Conservation (phyloP, 2,329 filamentous ascomycete species). For the Polytolypa hystricis region DNA sequence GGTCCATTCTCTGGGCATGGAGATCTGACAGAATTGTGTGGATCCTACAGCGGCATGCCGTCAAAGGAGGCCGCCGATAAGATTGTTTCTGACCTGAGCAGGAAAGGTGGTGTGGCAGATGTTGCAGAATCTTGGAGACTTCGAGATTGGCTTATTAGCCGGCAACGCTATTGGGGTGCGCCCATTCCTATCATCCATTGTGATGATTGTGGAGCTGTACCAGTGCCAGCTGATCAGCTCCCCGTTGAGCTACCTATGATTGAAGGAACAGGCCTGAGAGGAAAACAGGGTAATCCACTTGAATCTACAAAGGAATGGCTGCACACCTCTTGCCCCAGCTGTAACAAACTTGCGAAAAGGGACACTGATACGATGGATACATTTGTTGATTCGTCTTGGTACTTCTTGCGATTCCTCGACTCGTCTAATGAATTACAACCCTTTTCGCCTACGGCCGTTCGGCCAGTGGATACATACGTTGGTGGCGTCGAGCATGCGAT, state of each 20-base stretch:
- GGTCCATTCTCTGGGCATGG: conserved; percentile 55
- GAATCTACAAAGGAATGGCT: conserved; percentile 62
- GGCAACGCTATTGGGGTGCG: conserved; percentile 86
- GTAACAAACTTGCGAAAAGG: conserved; percentile 56
- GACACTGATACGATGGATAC: conserved; percentile 96
- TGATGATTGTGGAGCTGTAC: conserved; percentile 60
- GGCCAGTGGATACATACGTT: conserved; percentile 80
- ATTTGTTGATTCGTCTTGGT: conserved; percentile 93
- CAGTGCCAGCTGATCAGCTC: conserved; percentile 64
- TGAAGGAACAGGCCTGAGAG: conserved; percentile 55
- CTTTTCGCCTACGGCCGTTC: conserved; percentile 46
- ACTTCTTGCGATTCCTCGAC: conserved; percentile 58
- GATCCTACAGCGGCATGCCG: conserved; percentile 51
- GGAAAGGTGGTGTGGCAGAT: conserved; percentile 46
- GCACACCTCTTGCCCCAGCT: conserved; percentile 61
- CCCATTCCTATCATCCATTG: conserved; percentile 87
- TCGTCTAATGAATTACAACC: conserved; percentile 51
- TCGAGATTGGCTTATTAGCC: conserved; percentile 80
- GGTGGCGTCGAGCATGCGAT: conserved; percentile 88
- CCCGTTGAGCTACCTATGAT: conserved; percentile 66
- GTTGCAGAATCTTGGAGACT: conserved; percentile 65
- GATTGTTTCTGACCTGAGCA: conserved; percentile 44
- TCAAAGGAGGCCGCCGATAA: conserved; percentile 52
- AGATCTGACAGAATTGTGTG: conserved; percentile 54
- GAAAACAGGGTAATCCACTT: conserved; percentile 65